Percentiles rank a stretch among this genome's conserved stretches.
These are phyloP conservation scores for Scheffersomyces ergatensis DNA, from an alignment of 805 yeast genomes.

Conservation along the genomic window DNA sequence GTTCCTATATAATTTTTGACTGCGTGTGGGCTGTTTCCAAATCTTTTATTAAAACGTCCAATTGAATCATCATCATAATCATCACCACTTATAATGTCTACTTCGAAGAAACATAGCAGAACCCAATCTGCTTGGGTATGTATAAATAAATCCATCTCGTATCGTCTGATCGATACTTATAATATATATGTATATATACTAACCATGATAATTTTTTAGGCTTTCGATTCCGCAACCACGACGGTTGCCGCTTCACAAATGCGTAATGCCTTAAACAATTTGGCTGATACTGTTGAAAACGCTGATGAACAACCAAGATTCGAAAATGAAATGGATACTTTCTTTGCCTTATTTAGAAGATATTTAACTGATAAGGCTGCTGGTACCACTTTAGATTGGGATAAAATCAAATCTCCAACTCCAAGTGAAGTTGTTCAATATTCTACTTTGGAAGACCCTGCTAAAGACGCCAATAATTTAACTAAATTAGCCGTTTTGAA, in stretches of 20 bases:
- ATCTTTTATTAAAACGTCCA: no score
- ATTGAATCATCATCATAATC: no score
- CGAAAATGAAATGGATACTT: slow-evolving; percentile 91
- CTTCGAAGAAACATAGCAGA: slow-evolving; percentile 57
- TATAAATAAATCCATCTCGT: slow-evolving; percentile 13
- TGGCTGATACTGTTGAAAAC: slow-evolving; percentile 77
- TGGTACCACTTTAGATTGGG: slow-evolving; percentile 88
- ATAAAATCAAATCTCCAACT: slow-evolving; percentile 87
- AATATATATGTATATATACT: no score
- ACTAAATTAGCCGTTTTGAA: slow-evolving; percentile 90
- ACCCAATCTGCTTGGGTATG: slow-evolving; percentile 70
- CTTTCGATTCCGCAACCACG: slow-evolving; percentile 92
- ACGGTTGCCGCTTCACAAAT: slow-evolving; percentile 96
- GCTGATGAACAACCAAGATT: slow-evolving; percentile 52
- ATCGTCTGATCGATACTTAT: neutral
- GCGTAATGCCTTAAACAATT: slow-evolving; percentile 90
- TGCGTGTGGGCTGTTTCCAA: no score
- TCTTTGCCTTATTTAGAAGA: slow-evolving; percentile 90
- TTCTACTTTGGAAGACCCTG: slow-evolving; percentile 42
- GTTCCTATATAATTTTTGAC: no score
- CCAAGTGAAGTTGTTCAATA: slow-evolving; percentile 88
- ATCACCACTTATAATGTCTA: no score
- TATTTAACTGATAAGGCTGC: slow-evolving; percentile 86
- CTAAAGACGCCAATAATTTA: slow-evolving; percentile 45
- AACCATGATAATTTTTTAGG: slow-evolving; percentile 39